Evolutionary conservation across 2,329 filamentous ascomycete genomes (phyloP), one percentile per base, ranked within the genome.

Genomic region (Elsinoe fawcettii): DNA sequence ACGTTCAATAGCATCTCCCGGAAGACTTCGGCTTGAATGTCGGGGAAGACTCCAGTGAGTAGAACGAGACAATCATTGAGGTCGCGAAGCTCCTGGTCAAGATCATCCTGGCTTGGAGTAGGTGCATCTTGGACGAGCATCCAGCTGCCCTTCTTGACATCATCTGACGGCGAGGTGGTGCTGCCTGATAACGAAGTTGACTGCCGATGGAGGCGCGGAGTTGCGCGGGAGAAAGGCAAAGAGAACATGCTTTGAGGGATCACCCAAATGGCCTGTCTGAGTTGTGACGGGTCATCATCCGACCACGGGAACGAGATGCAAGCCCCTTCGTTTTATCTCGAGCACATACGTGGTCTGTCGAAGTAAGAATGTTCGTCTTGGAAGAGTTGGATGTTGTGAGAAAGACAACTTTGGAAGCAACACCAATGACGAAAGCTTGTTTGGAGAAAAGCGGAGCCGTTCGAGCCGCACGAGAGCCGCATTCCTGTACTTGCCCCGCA

Each of bases 11-110:
- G 81, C 80, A 93, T 87, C 74, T 92, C 88, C 44, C 88, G 82
- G 67, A 93, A 89, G 16, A 91, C 88, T 63, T 91, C 87, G 59
- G 88, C 77, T 70, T 90, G 86, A n/a, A 91, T 77, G 70, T 91
- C 83, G 25, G 88, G 88, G 63, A 93, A 93, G 7, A 91, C 78
- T 49, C 82, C 82, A 20, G 83, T 81, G 43, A 93, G 79, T 11
- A 79, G 82, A 60, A 81, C 80, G 61, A 93, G 81, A 63, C 83
- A 80, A 53, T 76, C 75, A 72, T 92, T 92, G 51, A 92, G 77
- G 59, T 86, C 81, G 62, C 80, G 77, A 22, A 90, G 76, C 64
- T 89, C 80, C 37, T 81, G 79, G 59, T 85, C 81, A n/a, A 46
- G 25, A 14, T 47, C 41, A 27, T 37, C 43, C n/a, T 23, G n/a